Evolutionary conservation across 768 basidiomycete genomes (phyloP).

Genomic region (Infundibulicybe gibba): DNA sequence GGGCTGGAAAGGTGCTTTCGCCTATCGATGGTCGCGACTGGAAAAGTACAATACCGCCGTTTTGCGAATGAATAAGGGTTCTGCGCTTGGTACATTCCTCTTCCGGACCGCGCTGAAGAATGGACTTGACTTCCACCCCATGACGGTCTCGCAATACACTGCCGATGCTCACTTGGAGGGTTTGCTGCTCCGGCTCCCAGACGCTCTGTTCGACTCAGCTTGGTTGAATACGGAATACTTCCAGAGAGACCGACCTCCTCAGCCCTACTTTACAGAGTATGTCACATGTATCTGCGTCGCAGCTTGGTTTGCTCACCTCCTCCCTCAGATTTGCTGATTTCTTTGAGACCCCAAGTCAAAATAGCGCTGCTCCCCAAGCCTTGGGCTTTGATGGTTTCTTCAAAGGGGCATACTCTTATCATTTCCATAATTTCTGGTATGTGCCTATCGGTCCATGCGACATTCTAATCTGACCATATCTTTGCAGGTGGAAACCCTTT

Average conservation of each 20-base stretch:
- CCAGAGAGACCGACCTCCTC: conserved; percentile 87
- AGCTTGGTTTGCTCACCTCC: conserved; percentile 1
- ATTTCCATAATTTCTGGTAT: conserved; percentile 91
- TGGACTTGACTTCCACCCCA: conserved; percentile 91
- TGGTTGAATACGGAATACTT: conserved; percentile 92
- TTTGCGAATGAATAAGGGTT: conserved; percentile 82
- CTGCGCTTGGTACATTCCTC: conserved; percentile 84
- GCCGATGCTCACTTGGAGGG: conserved; percentile 79
- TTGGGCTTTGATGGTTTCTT: conserved; percentile 91
- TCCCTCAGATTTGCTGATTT: conserved; percentile 72
- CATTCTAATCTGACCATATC: neutral
- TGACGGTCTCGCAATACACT: conserved; percentile 84
- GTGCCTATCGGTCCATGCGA: conserved; percentile 17
- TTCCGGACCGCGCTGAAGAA: conserved; percentile 93
- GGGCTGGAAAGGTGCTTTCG: conserved; percentile 94
- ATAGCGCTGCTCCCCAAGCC: conserved; percentile 76
- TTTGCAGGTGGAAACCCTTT: conserved; percentile 87
- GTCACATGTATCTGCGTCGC: conserved; percentile 13
- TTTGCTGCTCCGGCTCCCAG: conserved; percentile 76
- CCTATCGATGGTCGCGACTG: conserved; percentile 91
- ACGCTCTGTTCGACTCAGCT: conserved; percentile 91
- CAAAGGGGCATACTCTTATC: conserved; percentile 89
- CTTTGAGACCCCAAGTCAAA: conserved; percentile 69
- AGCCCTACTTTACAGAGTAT: conserved; percentile 87
- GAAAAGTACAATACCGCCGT: conserved; percentile 95